These are phyloP conservation scores for Chlorella variabilis DNA, from an alignment of 163 green algal genomes.

Conservation along the genomic window DNA sequence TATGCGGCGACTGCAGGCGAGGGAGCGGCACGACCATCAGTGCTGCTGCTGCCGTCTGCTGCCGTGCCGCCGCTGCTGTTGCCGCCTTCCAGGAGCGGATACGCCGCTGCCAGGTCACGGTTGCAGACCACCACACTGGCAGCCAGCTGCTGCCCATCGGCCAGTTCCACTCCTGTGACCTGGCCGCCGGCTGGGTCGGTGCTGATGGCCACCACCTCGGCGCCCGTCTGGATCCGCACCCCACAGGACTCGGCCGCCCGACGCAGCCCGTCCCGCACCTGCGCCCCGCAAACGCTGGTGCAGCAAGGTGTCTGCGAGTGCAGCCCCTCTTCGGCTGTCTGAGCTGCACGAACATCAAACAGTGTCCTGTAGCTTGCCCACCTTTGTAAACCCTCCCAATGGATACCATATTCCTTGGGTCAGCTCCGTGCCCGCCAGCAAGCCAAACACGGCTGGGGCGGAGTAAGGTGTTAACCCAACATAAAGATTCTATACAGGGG, in stretches of 20 bases:
- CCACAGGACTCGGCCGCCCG: constrained; percentile 55
- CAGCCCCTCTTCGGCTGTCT: no score
- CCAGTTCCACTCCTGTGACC: constrained; percentile 59
- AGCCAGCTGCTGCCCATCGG: constrained; percentile 45
- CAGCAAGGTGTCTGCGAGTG: no score
- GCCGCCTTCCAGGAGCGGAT: constrained; percentile 54
- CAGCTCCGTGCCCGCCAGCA: constrained; percentile 88
- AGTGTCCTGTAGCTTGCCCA: constrained; percentile 8
- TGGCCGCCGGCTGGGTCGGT: constrained; percentile 25
- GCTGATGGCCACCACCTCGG: constrained; percentile 53
- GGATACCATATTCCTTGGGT: constrained; percentile 90
- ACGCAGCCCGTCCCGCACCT: constrained; percentile 64
- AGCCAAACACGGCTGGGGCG: constrained; percentile 79
- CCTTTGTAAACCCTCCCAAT: constrained; percentile 76
- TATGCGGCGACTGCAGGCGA: constrained; percentile 33
- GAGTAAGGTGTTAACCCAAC: constrained; percentile 83
- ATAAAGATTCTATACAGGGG: constrained; percentile 72
- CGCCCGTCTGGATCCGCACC: constrained; percentile 55
- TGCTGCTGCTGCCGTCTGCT: constrained; percentile 7
- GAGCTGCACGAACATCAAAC: no score
- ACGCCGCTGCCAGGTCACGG: constrained; percentile 70
- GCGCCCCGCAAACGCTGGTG: not conserved
- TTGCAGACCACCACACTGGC: constrained; percentile 56
- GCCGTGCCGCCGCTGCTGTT: not conserved
- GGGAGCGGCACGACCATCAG: not conserved